These are phyloP conservation scores for Cutaneotrichosporon mucoides DNA, from an alignment of 1,284 basidiomycete species.

Conservation along the genomic window DNA sequence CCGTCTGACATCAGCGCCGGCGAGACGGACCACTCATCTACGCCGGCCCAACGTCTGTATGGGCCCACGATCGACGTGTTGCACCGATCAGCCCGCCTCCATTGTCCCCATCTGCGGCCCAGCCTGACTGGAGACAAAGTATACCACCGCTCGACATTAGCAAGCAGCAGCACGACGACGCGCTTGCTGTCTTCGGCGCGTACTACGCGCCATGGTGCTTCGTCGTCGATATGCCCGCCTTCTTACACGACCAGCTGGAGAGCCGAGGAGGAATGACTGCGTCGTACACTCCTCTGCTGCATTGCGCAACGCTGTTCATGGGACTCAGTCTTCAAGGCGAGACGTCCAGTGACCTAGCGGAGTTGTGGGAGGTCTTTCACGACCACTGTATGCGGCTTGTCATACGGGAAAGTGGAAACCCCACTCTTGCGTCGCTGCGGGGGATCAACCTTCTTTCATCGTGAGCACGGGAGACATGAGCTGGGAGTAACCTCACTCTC, in stretches of 20 bases:
- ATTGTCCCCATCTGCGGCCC: not conserved
- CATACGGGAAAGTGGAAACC: constrained; percentile 17
- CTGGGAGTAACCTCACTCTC: no score
- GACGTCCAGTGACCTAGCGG: not conserved
- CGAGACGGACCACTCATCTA: constrained; percentile 20
- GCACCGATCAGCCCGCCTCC: not conserved
- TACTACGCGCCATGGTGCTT: constrained; percentile 25
- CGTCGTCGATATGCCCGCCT: constrained; percentile 17
- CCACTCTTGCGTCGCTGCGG: constrained; percentile 19
- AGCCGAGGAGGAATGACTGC: not conserved
- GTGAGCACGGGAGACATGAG: not conserved
- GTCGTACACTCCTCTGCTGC: constrained; percentile 21
- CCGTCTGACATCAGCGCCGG: not conserved
- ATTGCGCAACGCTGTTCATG: constrained; percentile 21
- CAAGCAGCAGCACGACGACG: constrained; percentile 13
- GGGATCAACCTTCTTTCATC: constrained; percentile 18
- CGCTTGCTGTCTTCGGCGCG: constrained; percentile 14
- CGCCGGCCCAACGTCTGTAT: constrained; percentile 25
- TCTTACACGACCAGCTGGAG: not conserved
- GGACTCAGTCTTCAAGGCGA: constrained; percentile 12
- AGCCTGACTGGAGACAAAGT: constrained; percentile 13
- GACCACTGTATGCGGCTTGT: constrained; percentile 18
- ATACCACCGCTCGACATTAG: constrained; percentile 5
- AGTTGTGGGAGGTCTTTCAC: constrained; percentile 4
- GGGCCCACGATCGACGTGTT: constrained; percentile 14